These are phyloP conservation scores for Fraxinus anomala DNA, from an alignment of 257 asterid genomes.

Conservation along the genomic window DNA sequence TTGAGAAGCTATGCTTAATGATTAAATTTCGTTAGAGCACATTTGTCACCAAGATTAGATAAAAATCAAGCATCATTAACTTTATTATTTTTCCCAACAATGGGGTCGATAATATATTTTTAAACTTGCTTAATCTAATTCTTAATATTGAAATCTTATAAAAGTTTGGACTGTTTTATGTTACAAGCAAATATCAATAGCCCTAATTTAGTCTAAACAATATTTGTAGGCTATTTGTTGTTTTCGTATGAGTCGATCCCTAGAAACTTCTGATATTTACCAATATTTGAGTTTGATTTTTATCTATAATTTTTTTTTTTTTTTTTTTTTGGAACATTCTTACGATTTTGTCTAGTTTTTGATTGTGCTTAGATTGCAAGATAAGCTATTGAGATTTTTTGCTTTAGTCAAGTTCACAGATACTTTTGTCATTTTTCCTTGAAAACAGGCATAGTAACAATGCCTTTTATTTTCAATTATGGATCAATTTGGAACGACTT, in stretches of 20 bases:
- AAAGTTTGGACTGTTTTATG: no score
- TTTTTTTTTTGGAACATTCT: background rate
- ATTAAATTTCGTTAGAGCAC: slow-evolving; percentile 11
- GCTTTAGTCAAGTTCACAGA: background rate
- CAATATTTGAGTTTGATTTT: background rate
- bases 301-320: no score
- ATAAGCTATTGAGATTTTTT: background rate
- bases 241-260: background rate
- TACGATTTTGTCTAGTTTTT: background rate
- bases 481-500: no score
- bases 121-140: no score
- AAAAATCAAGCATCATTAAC: background rate
- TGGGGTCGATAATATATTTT: background rate
- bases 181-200: no score
- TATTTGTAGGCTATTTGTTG: no score
- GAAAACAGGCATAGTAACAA: no score
- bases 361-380: no score
- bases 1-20: no score
- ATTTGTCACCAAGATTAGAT: slow-evolving; percentile 26
- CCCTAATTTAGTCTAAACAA: no score
- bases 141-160: no score
- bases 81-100: background rate
- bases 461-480: no score
- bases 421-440: background rate
- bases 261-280: background rate